Base-by-base conservation (phyloP, 2,329 filamentous ascomycete species). In the Trichothecium sympodiale region DNA sequence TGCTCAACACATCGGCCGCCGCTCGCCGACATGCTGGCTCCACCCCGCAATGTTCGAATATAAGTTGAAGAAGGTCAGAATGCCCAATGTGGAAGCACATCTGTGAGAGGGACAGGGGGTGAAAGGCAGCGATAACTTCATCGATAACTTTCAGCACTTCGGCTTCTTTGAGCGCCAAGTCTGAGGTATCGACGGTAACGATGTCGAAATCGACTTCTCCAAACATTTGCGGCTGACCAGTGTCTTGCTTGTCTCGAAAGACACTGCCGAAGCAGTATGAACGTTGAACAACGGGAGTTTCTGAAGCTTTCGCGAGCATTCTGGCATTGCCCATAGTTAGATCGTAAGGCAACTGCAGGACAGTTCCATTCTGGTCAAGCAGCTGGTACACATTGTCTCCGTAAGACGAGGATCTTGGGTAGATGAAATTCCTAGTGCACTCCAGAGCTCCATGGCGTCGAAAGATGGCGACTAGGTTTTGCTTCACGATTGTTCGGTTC, bases 161-260 rank as follows among this genome's bases (percentile, higher is more conserved):
- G 0, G 89, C 89, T 57, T 98, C 91, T 50, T 94, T 93, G 38
- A 95, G 58, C 1, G 87, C 81, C 31, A 94, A 65, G 49, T 96
- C 87, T 5, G 87, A 60, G 1, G 81, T 80, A 46, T 88, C 80
- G 31, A 76, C 73, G 1, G 87, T 89, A n/a, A 94, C 73, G 40
- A 98, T 87, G 57, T 98, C 91, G 54, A 96, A 98, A 54, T 96
- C 88, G 3, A 93, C 88, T 53, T 96, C 91, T 8, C 84, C 82
- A 53, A 85, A 82, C 49, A 80, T 82, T 38, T 73, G 71, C 6
- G 91, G 91, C 46, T 94, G 83, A 3, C 85, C 83, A 7, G 85
- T 87, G 37, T 78, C 79, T 33, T 77, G 68, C 31, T 74, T 78
- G 43, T 93, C 83, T 29, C 91, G 76, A 52, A 86, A 96, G 1